Evolutionary conservation across 805 yeast species (phyloP), one percentile per base, ranked within the genome.

Genomic region (Teunomyces tritomae): DNA sequence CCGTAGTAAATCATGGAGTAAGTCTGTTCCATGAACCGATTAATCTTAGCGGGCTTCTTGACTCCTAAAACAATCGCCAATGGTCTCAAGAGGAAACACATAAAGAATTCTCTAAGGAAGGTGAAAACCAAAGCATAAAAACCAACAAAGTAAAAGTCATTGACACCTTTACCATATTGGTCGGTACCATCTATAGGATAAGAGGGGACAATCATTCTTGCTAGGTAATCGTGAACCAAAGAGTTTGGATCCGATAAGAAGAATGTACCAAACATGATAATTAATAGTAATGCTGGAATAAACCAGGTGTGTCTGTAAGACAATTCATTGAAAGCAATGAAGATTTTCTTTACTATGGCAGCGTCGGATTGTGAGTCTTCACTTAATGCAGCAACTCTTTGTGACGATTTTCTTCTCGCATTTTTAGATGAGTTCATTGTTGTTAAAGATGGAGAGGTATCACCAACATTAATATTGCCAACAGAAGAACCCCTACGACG

Each of bases 11-110:
- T 64, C 57, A 89, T 77, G 2, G 92, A 80, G 63, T 92, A 94
- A 6, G 90, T 78, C 72, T 94, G 99, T 67, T 94, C 99, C 84
- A 89, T 82, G 68, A 92, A 90, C 65, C 99, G 80, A 51, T 79
- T 80, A 37, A 82, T 65, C 65, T 88, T 91, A 16, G 74, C 74
- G 49, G 74, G 77, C 46, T 69, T 70, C 34, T 55, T 71, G 33
- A 89, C 60, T 1, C 89, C 89, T 37, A 65, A 71, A 30, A 50
- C 47, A 8, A 28, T 34, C 1, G 97, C 92, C 30, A 88, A 51
- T 6, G 98, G 98, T 57, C 76, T 76, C 49, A 94, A 79, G 0
- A 89, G 58, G 29, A 80, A 73, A 64, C 90, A 91, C 98, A 94
- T 90, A 54, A 82, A 61, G 62, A 94, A 92, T 67, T 94, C 99